Percentiles rank a stretch among this genome's conserved stretches.
These are phyloP conservation scores for Termitomyces titanicus DNA, from an alignment of 768 basidiomycete genomes.

Conservation along the genomic window DNA sequence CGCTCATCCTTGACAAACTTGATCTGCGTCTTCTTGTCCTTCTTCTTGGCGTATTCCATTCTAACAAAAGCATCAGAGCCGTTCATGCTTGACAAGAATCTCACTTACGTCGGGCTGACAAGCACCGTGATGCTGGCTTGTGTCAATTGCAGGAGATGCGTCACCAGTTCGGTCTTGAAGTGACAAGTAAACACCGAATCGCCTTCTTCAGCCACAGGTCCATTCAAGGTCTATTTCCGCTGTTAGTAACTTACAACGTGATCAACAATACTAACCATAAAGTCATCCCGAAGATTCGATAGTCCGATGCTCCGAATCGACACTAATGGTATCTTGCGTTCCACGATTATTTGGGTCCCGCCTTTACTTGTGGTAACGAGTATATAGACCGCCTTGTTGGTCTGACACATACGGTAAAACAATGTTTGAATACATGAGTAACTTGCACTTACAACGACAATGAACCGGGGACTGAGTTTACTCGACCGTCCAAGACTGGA, in stretches of 20 bases:
- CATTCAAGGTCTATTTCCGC: slow-evolving; percentile 57
- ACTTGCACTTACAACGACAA: slow-evolving; percentile 71
- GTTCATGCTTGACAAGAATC: neutral
- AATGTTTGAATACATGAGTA: neutral
- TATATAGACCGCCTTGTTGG: slow-evolving; percentile 82
- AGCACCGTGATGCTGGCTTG: slow-evolving; percentile 70
- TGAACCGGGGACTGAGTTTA: slow-evolving; percentile 86
- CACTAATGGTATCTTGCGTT: slow-evolving; percentile 86
- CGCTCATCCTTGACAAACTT: slow-evolving; percentile 89
- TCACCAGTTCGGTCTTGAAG: slow-evolving; percentile 94
- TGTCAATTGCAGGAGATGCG: slow-evolving; percentile 78
- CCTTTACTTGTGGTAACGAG: slow-evolving; percentile 59
- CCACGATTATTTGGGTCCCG: slow-evolving; percentile 59
- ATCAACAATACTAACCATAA: slow-evolving; percentile 59
- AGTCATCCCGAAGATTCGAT: slow-evolving; percentile 92
- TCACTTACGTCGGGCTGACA: slow-evolving; percentile 75
- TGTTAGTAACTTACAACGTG: slow-evolving; percentile 4
- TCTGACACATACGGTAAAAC: slow-evolving; percentile 39
- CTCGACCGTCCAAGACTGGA: slow-evolving; percentile 85
- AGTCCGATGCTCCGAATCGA: slow-evolving; percentile 85
- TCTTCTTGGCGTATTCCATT: slow-evolving; percentile 92
- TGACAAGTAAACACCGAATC: slow-evolving; percentile 88
- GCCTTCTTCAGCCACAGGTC: slow-evolving; percentile 81
- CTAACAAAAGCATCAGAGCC: slow-evolving; percentile 32
- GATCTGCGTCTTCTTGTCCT: slow-evolving; percentile 88